Conservation (phyloP, 345 rosid species). For the Noccaea bulbosa region DNA sequence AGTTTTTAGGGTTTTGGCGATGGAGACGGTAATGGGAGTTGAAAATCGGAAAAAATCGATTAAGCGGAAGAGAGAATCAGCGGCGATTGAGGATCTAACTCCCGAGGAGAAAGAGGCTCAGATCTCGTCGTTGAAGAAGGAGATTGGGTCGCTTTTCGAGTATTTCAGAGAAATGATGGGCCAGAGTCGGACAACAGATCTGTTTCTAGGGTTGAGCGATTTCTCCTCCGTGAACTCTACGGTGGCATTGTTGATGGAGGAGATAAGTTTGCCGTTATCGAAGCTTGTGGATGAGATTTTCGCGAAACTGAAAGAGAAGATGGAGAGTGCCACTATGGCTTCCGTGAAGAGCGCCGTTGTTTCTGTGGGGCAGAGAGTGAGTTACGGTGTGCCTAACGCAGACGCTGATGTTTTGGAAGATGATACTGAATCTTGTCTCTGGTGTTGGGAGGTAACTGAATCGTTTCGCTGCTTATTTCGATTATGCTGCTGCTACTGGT, state of each 20-base stretch:
- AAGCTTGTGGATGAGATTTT: constrained; percentile 62
- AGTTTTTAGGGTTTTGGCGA: constrained; percentile 23
- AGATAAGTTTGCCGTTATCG: constrained; percentile 63
- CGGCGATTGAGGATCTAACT: constrained; percentile 31
- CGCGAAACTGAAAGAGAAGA: constrained; percentile 46
- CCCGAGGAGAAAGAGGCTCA: constrained; percentile 51
- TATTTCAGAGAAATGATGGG: constrained; percentile 56
- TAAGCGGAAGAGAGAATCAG: constrained; percentile 64
- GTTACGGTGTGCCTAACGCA: constrained; percentile 66
- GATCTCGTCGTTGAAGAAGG: constrained; percentile 50
- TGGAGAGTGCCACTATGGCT: constrained; percentile 43
- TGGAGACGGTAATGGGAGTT: constrained; percentile 33
- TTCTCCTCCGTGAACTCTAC: constrained; percentile 48
- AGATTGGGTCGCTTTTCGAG: constrained; percentile 58
- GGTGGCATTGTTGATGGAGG: constrained; percentile 80
- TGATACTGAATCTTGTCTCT: constrained; percentile 58
- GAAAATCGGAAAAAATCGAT: constrained; percentile 45
- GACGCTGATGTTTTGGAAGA: constrained; percentile 94
- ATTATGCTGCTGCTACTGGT: no score
- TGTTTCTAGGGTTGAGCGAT: constrained; percentile 40
- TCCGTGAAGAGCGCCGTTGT: constrained; percentile 68
- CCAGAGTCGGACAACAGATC: constrained; percentile 35
- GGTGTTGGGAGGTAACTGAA: constrained; percentile 94
- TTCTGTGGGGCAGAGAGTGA: constrained; percentile 73
- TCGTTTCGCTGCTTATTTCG: neutral